A percentile compares a stretch with the other conserved stretches of the same genome.
Evolutionary conservation across 257 asterid species (phyloP).

Genomic region (Lycium barbarum): DNA sequence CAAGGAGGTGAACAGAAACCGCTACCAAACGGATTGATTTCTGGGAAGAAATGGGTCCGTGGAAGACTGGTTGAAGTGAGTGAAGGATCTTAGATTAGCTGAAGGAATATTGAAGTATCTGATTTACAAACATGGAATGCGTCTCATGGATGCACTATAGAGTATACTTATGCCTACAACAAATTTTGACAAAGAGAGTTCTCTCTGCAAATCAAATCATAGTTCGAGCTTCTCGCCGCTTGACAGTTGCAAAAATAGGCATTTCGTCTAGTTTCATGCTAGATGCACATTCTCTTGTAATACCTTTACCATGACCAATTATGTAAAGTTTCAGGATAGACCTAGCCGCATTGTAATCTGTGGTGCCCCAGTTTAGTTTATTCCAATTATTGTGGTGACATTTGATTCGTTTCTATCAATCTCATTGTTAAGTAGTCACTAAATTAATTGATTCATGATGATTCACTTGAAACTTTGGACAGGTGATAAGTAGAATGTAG

Average conservation of each 20-base stretch:
- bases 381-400: neutral
- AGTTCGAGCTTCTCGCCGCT: neutral
- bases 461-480: neutral
- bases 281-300: neutral
- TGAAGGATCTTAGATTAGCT: conserved; percentile 59
- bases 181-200: conserved; percentile 13
- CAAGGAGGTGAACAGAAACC: conserved; percentile 37
- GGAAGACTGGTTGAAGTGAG: conserved; percentile 83
- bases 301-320: neutral
- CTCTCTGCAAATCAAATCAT: neutral
- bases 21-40: conserved; percentile 39
- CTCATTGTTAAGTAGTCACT: neutral
- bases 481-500: neutral
- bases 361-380: neutral
- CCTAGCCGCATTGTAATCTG: neutral
- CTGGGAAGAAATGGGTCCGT: conserved; percentile 77
- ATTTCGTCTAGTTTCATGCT: conserved; percentile 16
- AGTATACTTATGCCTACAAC: conserved; percentile 18
- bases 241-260: conserved; percentile 14
- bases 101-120: conserved; percentile 20
- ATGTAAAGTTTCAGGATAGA: conserved; percentile 24
- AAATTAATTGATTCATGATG: neutral
- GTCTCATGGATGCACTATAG: conserved; percentile 44
- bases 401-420: conserved; percentile 18
- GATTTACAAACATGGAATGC: conserved; percentile 30